These are phyloP conservation scores for Hygrophila difformis DNA, from an alignment of 257 asterid genomes.

Conservation along the genomic window DNA sequence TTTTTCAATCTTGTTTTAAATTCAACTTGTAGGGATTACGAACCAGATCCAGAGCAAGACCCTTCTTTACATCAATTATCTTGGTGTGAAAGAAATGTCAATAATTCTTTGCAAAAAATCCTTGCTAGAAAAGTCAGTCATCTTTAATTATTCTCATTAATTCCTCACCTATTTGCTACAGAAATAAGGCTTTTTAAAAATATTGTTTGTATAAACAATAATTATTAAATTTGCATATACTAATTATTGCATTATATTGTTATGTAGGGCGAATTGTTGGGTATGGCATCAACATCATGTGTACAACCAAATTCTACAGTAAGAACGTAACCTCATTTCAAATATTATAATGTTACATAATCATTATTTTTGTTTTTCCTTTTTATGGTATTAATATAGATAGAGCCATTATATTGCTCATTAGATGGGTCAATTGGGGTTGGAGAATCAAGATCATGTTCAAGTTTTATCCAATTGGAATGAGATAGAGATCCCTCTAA, in stretches of 20 bases:
- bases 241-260: constrained; percentile 1
- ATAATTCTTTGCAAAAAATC: constrained; percentile 26
- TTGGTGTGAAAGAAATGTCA: constrained; percentile 51
- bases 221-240: neutral
- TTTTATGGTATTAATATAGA: neutral
- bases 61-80: constrained; percentile 49
- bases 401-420: neutral
- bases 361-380: too few relatives aligned
- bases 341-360: neutral
- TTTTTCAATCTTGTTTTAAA: neutral
- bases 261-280: constrained; percentile 15
- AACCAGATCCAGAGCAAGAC: constrained; percentile 29
- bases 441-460: constrained; percentile 15
- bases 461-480: constrained; percentile 12
- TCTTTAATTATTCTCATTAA: neutral
- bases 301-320: constrained; percentile 21
- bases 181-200: too few relatives aligned
- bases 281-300: constrained; percentile 9
- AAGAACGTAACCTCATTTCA: neutral
- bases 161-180: too few relatives aligned
- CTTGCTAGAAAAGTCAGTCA: constrained; percentile 28
- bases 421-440: constrained; percentile 13
- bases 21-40: constrained; percentile 31
- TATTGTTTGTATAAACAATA: neutral
- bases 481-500: constrained; percentile 11